Evolutionary conservation across 176 grass and related monocot species (phyloP), one percentile per base, ranked within the genome.

Genomic region (Lolium perenne): DNA sequence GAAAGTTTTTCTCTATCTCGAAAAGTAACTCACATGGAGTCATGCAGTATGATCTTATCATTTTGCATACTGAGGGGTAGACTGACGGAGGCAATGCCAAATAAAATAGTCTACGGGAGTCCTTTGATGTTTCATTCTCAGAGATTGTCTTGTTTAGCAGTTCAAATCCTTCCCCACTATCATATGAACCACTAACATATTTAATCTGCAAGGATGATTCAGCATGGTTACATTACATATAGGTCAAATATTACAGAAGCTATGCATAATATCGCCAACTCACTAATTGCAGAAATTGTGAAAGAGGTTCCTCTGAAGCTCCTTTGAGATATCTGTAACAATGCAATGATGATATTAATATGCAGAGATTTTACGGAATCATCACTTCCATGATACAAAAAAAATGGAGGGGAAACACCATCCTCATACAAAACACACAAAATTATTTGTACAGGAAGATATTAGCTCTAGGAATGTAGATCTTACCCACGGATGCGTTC

Each of bases 51-150:
- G 18, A 84, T 87, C 89, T 91, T 86, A 99, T 96, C 97, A 99
- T 96, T 93, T 91, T 93, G 91, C 94, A 94, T 38, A 99, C 97
- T 73, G 92, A 94, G 51, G 94, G 97, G 77, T 98, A 96, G 45
- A 96, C 94, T 76, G 97, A 99, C 69, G 97, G 97, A 85, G 97
- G 97, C 89, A 99, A 82, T 81, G 97, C 97, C 63, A 99, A 84
- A 85, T 99, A 99, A 94, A 99, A 96, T 68, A 99, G 77, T 74
- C 97, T 96, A 48, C 92, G 92, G 8, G 85, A 94, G 77, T 18
- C 38, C 26, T 78, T 91, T 82, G 92, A 85, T 71, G 79, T 80
- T 64, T 98, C 97, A 89, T 94, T 87, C 92, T 92, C 94, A 50
- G 84, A 92, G 25, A 95, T 95, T 84, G 84, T 41, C 43, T 95